Evolutionary conservation across 1,139 yeast species (phyloP).

Genomic region (Wickerhamomyces sp.): DNA sequence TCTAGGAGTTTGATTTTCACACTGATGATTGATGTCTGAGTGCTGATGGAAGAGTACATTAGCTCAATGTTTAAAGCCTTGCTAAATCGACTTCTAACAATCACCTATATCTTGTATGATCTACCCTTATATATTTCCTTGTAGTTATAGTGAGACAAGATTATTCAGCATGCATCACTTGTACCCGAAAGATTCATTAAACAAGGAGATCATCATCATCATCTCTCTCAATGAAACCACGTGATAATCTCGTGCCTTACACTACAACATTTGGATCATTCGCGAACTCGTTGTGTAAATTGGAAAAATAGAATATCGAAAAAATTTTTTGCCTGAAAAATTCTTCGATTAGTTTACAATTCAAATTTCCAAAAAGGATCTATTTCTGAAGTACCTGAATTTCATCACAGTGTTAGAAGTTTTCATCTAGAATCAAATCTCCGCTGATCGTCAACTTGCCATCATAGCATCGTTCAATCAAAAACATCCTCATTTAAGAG

Average conservation of each 20-base stretch:
- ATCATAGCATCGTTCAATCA: background rate
- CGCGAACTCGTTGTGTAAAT: background rate
- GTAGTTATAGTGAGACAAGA: too few species aligned
- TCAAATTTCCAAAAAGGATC: background rate
- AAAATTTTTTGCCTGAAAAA: background rate
- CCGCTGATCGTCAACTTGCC: background rate
- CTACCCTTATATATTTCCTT: too few species aligned
- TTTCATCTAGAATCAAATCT: background rate
- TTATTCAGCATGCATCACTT: too few species aligned
- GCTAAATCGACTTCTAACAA: too few species aligned
- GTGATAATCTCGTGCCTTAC: background rate
- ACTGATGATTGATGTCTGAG: too few species aligned
- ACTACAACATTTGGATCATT: background rate
- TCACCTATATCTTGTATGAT: too few species aligned
- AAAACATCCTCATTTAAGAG: background rate
- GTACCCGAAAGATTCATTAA: too few species aligned
- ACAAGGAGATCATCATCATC: too few species aligned
- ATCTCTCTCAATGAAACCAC: too few species aligned
- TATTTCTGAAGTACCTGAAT: background rate
- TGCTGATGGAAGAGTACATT: too few species aligned
- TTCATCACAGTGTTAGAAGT: background rate
- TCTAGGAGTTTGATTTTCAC: constrained; percentile 24
- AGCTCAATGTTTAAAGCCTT: too few species aligned
- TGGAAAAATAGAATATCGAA: background rate
- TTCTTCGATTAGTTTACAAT: background rate